Evolutionary conservation across 352 stramenopile genomes (phyloP).

Genomic region (Phytophthora meadii): DNA sequence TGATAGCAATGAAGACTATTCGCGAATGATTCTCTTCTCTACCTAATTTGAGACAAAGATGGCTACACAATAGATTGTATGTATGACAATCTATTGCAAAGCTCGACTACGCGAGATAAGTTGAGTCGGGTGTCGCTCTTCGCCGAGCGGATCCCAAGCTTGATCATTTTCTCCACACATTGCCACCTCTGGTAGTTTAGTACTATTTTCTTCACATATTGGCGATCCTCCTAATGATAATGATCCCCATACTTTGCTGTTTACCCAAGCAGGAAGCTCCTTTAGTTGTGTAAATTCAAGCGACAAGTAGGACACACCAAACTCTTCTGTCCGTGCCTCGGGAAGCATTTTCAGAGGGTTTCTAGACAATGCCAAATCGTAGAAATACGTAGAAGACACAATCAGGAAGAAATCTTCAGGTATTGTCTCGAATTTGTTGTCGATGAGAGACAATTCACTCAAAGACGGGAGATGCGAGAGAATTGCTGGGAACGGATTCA

Average conservation of each 20-base stretch:
- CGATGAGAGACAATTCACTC: conserved; percentile 43
- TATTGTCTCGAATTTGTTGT: conserved; percentile 34
- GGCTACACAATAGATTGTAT: too few relatives aligned
- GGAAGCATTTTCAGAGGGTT: conserved; percentile 42
- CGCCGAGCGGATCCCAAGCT: conserved; percentile 23
- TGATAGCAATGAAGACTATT: too few relatives aligned
- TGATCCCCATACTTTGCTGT: conserved; percentile 7
- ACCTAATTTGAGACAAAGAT: too few relatives aligned
- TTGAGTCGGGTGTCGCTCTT: conserved; percentile 29
- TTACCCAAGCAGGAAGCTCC: not conserved
- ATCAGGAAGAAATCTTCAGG: conserved; percentile 25
- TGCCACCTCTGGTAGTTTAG: not conserved
- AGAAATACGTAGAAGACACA: conserved; percentile 19
- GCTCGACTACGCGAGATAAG: not conserved
- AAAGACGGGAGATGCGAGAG: conserved; percentile 24
- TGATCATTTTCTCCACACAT: conserved; percentile 4
- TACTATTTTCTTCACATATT: not conserved
- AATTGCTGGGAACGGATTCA: conserved; percentile 36
- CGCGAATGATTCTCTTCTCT: too few relatives aligned
- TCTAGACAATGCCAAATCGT: conserved; percentile 33
- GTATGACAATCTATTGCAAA: too few relatives aligned
- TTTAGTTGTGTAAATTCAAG: conserved; percentile 33
- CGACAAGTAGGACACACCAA: conserved; percentile 38
- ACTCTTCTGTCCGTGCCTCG: conserved; percentile 4
- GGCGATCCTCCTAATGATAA: not conserved